Evolutionary conservation across 2,329 filamentous ascomycete genomes (phyloP).

Genomic region (Aspergillus sp.): DNA sequence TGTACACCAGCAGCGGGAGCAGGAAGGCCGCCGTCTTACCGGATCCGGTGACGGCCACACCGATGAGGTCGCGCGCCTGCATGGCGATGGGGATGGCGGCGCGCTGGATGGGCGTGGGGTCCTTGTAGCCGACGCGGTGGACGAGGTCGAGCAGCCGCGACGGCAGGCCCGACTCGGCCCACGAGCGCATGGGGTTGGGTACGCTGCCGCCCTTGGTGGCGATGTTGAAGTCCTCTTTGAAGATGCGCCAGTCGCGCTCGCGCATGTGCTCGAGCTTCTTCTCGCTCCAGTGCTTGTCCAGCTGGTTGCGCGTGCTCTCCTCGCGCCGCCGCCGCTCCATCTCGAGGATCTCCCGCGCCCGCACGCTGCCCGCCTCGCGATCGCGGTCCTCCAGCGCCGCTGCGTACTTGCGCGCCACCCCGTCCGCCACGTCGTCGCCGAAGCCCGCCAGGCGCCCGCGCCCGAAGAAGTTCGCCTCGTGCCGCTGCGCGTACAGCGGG

Average conservation of each 20-base stretch:
- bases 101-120: conserved; percentile 87
- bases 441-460: conserved; percentile 67
- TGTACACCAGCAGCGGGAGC: conserved; percentile 89
- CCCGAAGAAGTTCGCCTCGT: conserved; percentile 68
- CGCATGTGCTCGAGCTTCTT: conserved; percentile 93
- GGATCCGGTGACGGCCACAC: conserved; percentile 95
- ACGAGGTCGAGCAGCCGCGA: conserved; percentile 77
- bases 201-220: conserved; percentile 87
- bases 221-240: conserved; percentile 99
- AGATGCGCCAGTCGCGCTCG: conserved; percentile 97
- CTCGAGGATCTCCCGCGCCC: conserved; percentile 78
- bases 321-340: conserved; percentile 78
- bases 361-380: conserved; percentile 68
- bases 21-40: conserved; percentile 97
- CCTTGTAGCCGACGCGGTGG: conserved; percentile 80
- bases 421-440: conserved; percentile 56
- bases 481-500: conserved; percentile 69
- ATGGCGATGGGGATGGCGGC: conserved; percentile 94
- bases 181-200: conserved; percentile 94
- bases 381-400: conserved; percentile 73
- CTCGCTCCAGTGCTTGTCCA: conserved; percentile 94
- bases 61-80: conserved; percentile 92
- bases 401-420: conserved; percentile 56
- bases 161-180: conserved; percentile 82
- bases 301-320: conserved; percentile 66